Conservation (phyloP, 352 stramenopile species). For the Globisporangium okanoganense region DNA sequence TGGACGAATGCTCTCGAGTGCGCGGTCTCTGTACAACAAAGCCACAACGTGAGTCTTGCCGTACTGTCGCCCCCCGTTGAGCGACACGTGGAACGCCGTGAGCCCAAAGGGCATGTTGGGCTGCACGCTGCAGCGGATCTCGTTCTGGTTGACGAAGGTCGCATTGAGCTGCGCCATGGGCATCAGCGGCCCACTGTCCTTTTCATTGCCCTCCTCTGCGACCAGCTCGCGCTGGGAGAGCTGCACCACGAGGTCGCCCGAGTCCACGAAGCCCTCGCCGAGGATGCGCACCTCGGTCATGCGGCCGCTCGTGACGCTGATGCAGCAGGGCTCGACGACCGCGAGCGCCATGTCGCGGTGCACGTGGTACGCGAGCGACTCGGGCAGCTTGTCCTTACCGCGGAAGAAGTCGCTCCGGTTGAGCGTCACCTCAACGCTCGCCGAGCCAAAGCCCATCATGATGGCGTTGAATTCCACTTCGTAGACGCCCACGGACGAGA, state of each 20-base stretch:
- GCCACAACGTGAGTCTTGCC: constrained; percentile 31
- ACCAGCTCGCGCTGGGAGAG: constrained; percentile 39
- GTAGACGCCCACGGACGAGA: constrained; percentile 50
- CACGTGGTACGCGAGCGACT: constrained; percentile 46
- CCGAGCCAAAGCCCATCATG: constrained; percentile 47
- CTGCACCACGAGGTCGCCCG: constrained; percentile 53
- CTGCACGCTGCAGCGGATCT: constrained; percentile 57
- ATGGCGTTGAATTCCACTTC: constrained; percentile 60
- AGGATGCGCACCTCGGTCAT: constrained; percentile 49
- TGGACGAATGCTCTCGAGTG: constrained; percentile 30
- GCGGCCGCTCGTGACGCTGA: constrained; percentile 55
- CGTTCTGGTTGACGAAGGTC: constrained; percentile 37
- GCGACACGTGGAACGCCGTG: constrained; percentile 46
- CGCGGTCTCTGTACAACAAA: constrained; percentile 48
- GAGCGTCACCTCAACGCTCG: constrained; percentile 48
- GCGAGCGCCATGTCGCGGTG: constrained; percentile 40
- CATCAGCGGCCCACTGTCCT: not conserved
- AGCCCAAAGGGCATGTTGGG: constrained; percentile 67
- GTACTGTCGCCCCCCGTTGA: constrained; percentile 67
- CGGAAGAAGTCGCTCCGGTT: constrained; percentile 51
- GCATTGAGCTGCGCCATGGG: constrained; percentile 43
- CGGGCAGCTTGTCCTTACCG: constrained; percentile 30
- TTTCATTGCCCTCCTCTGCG: not conserved
- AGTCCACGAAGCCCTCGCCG: constrained; percentile 58
- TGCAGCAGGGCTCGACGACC: constrained; percentile 45